phyloP scores from a whole-genome alignment of 371 early-diverging fungal genomes.

The Mortierella sp. region DNA sequence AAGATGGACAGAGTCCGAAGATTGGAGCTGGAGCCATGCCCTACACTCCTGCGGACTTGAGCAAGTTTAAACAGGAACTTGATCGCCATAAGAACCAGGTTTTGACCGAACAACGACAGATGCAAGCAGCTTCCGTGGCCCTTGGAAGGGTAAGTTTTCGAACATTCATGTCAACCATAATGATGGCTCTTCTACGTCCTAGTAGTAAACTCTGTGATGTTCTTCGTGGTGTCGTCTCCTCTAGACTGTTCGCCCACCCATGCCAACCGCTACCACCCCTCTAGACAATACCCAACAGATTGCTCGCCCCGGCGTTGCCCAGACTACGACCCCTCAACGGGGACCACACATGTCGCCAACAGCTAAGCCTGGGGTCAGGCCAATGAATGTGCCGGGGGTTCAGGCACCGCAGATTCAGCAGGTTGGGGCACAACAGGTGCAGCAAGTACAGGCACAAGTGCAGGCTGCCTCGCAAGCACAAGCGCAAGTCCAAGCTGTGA shows the following conservation, averaged over 20 bases:
- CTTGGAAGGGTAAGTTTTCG: slow-evolving; percentile 59
- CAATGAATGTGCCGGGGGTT: too few species aligned
- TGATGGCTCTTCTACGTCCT: too few species aligned
- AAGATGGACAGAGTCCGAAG: slow-evolving; percentile 57
- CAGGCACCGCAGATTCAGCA: too few species aligned
- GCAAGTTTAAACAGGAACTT: slow-evolving; percentile 74
- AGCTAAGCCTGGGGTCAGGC: slow-evolving; percentile 43
- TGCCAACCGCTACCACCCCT: slow-evolving; percentile 32
- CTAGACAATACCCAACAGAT: slow-evolving; percentile 42
- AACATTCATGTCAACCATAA: too few species aligned
- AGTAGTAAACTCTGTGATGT: slow-evolving; percentile 2
- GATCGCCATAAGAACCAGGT: slow-evolving; percentile 78
- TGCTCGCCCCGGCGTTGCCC: slow-evolving; percentile 27
- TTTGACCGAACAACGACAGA: slow-evolving; percentile 73
- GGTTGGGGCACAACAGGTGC: too few species aligned
- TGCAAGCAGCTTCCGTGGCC: slow-evolving; percentile 66
- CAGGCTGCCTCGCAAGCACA: too few species aligned
- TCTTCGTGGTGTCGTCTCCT: slow-evolving; percentile 3
- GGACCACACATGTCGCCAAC: slow-evolving; percentile 49
- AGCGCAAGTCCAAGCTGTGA: too few species aligned
- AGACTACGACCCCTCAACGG: slow-evolving; percentile 34
- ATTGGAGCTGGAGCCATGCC: slow-evolving; percentile 54
- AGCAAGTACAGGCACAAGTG: slow-evolving; percentile 36
- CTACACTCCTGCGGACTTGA: slow-evolving; percentile 76
- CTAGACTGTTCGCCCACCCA: slow-evolving; percentile 51